These are phyloP conservation scores for Lanmaoa pseudosensibilis DNA, from an alignment of 768 basidiomycete species.

Conservation along the genomic window DNA sequence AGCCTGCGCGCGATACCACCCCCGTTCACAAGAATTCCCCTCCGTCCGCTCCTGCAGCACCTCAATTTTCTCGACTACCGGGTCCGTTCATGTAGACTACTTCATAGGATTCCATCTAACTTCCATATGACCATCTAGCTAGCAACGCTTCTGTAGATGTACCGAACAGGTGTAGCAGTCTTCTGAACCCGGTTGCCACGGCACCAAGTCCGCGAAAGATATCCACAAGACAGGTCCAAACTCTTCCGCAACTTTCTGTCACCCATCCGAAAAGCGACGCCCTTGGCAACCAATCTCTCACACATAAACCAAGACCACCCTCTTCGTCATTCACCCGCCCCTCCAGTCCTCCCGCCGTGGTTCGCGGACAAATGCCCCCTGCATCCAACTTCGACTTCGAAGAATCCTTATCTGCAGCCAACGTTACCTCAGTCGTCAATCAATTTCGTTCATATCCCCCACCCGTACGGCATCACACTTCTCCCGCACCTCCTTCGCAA, in stretches of 20 bases:
- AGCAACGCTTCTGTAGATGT: slow-evolving; percentile 2
- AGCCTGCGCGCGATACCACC: not conserved
- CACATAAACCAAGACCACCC: not conserved
- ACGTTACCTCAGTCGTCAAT: slow-evolving; percentile 33
- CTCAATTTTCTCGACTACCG: not conserved
- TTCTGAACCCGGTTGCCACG: slow-evolving; percentile 23
- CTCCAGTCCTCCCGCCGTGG: slow-evolving; percentile 17
- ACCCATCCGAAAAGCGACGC: slow-evolving; percentile 11
- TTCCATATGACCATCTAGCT: slow-evolving; percentile 1
- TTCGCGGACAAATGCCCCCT: slow-evolving; percentile 23
- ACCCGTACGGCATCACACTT: slow-evolving; percentile 22
- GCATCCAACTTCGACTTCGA: slow-evolving; percentile 28
- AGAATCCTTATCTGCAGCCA: slow-evolving; percentile 31
- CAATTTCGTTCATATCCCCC: slow-evolving; percentile 32
- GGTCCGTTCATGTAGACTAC: slow-evolving; percentile 16
- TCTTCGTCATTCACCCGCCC: not conserved
- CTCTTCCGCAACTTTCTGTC: not conserved
- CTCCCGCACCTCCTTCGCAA: slow-evolving; percentile 22
- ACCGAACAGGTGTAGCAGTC: not conserved
- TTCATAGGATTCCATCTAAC: not conserved
- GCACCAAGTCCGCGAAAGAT: slow-evolving; percentile 5
- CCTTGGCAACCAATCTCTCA: slow-evolving; percentile 19
- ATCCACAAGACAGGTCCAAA: slow-evolving; percentile 5
- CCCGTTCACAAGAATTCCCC: not conserved
- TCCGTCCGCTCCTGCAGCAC: not conserved